Conservation (phyloP, 1,284 basidiomycete genomes). For the Spongiforma sp. region DNA sequence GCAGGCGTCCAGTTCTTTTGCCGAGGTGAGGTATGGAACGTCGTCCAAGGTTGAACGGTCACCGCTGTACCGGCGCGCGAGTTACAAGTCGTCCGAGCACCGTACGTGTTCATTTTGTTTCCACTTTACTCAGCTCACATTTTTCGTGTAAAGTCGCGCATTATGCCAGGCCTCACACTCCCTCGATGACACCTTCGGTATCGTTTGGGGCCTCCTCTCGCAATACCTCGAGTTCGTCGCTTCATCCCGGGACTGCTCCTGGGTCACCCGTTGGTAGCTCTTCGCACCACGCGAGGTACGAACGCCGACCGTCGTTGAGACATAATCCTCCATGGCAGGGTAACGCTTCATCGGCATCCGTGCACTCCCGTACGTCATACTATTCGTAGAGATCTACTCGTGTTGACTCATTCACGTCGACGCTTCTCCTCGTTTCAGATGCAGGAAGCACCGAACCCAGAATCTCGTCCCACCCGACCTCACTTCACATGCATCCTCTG, state of each 20-base stretch:
- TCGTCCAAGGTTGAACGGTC: slow-evolving; percentile 32
- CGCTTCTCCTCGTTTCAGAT: slow-evolving; percentile 16
- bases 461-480: slow-evolving; percentile 34
- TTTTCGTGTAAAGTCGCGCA: slow-evolving; percentile 30
- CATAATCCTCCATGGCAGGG: slow-evolving; percentile 51
- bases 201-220: slow-evolving; percentile 47
- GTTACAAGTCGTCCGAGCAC: slow-evolving; percentile 41
- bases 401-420: slow-evolving; percentile 11
- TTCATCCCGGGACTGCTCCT: slow-evolving; percentile 41
- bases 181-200: slow-evolving; percentile 37
- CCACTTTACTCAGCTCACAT: slow-evolving; percentile 1
- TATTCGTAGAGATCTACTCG: slow-evolving; percentile 8
- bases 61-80: slow-evolving; percentile 38
- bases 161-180: slow-evolving; percentile 32
- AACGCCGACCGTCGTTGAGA: slow-evolving; percentile 46
- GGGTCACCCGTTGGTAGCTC: slow-evolving; percentile 35
- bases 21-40: slow-evolving; percentile 33
- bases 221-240: slow-evolving; percentile 52
- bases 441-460: slow-evolving; percentile 31
- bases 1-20: slow-evolving; percentile 19
- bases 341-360: slow-evolving; percentile 41
- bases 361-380: slow-evolving; percentile 33
- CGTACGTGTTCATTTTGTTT: slow-evolving; percentile 24
- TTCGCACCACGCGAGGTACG: slow-evolving; percentile 35
- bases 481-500: slow-evolving; percentile 65